Percentiles rank a stretch among this genome's conserved stretches.
Conservation (phyloP, 768 basidiomycete species). For the Dentipellis fragilis region DNA sequence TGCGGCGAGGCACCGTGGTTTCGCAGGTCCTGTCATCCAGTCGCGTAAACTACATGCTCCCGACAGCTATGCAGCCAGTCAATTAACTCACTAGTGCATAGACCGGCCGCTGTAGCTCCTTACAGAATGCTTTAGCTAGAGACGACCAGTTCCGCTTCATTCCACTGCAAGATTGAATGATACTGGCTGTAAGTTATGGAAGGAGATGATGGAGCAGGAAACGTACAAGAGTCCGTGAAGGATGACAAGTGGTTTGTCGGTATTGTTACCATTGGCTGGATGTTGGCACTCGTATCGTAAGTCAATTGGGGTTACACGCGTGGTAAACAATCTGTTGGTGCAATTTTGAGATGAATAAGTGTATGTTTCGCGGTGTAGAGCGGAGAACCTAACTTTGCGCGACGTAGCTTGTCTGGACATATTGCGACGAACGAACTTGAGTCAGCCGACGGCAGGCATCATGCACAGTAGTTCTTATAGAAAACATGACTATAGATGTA, state of each 20-base stretch:
- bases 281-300: constrained; percentile 22
- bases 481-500: too few relatives aligned
- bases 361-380: too few relatives aligned
- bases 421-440: too few relatives aligned
- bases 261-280: constrained; percentile 10
- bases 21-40: constrained; percentile 61
- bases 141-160: constrained; percentile 88
- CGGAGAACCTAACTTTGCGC: neutral
- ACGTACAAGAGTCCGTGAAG: constrained; percentile 58
- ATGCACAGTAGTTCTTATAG: too few relatives aligned
- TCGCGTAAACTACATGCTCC: neutral
- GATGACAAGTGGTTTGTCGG: constrained; percentile 40
- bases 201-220: neutral
- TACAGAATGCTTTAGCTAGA: constrained; percentile 64
- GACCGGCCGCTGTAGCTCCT: constrained; percentile 53
- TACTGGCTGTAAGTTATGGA: neutral
- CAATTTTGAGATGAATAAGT: too few relatives aligned
- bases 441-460: too few relatives aligned
- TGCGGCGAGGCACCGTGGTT: constrained; percentile 86
- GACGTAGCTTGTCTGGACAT: too few relatives aligned
- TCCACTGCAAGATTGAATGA: constrained; percentile 36
- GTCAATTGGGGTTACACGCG: constrained; percentile 15
- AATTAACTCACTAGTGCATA: constrained; percentile 52
- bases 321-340: constrained; percentile 3
- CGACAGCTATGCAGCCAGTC: neutral